Base-by-base conservation (phyloP, 2,329 filamentous ascomycete genomes). In the Clonostachys solani region DNA sequence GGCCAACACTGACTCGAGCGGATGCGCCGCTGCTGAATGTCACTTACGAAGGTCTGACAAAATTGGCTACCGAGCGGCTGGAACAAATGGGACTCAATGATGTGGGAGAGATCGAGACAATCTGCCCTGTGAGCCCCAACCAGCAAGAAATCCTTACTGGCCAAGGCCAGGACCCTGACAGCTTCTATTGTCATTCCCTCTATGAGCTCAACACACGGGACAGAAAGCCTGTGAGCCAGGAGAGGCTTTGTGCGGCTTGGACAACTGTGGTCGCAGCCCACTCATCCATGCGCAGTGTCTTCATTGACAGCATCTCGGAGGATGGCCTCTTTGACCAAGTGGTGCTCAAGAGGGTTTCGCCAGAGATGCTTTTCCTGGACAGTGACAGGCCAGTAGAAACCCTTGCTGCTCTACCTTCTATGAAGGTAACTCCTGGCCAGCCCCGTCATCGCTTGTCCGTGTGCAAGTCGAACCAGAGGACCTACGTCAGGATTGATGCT, bases 331-430 rank as follows among this genome's bases (percentile, higher is more conserved):
- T 73, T 48, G 74, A 79, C 48, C 73, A 72, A 52, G 65, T 79
- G 12, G 60, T 80, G 6, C 57, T 80, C 3, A 66, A 67, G 9
- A 68, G 65, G 42, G 64, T 67, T 15, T 77, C 74, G 0, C 74
- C 77, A 1, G 69, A 65, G 35, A 78, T 80, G 70, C 61, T 80
- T 5, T 80, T 79, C 46, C 68, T 80, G 41, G 77, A 80, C 45
- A 69, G 70, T 3, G 62, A 61, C 1, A 45, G 56, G 54, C 66
- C 43, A 49, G 65, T 47, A 57, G 71, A 54, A 56, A 74, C 54
- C 57, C 68, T 47, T 51, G 69, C 50, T 50, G 63, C 46, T 53
- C 57, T 78, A 1, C 73, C 75, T 1, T 61, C 68, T 6, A 56
- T 78, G 42, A 62, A 61, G 35, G 57, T 49, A 42, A 63, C 47